Conservation (phyloP, 225 moss, liverwort and hornwort genomes). For the Neckera pumila region DNA sequence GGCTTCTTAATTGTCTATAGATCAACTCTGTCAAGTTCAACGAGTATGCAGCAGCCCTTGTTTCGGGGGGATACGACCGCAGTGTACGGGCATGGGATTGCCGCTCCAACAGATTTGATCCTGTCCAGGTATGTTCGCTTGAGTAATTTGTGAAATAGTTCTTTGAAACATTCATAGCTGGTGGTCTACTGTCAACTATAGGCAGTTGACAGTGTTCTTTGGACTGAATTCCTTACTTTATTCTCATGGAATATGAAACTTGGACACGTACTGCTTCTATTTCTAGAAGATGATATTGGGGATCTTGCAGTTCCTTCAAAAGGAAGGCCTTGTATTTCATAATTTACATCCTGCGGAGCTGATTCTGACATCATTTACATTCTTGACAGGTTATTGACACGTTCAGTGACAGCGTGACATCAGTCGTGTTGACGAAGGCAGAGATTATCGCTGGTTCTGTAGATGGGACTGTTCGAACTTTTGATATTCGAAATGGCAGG, state of each 20-base stretch:
- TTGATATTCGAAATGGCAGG: conserved; percentile 94
- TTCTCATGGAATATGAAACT: not conserved
- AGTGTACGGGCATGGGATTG: conserved; percentile 95
- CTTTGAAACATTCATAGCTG: not conserved
- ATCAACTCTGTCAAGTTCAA: conserved; percentile 94
- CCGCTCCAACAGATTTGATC: conserved; percentile 79
- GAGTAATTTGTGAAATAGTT: not conserved
- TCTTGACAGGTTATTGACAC: conserved; percentile 73
- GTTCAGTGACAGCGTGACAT: conserved; percentile 89
- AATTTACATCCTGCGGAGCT: not conserved
- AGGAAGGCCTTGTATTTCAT: not conserved
- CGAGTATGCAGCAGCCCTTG: conserved; percentile 59
- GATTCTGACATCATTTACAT: not conserved
- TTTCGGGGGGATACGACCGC: conserved; percentile 90
- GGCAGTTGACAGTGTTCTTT: not conserved
- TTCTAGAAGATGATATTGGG: not conserved
- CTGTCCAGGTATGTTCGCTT: conserved; percentile 58
- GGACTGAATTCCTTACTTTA: not conserved
- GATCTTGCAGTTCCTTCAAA: not conserved
- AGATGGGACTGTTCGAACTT: conserved; percentile 94
- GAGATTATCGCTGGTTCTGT: conserved; percentile 93
- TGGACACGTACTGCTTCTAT: not conserved
- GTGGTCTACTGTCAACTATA: not conserved
- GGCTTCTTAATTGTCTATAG: conserved; percentile 20
- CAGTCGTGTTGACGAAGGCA: conserved; percentile 72